Conservation (phyloP, 2,329 filamentous ascomycete species). For the Talaromyces islandicus region DNA sequence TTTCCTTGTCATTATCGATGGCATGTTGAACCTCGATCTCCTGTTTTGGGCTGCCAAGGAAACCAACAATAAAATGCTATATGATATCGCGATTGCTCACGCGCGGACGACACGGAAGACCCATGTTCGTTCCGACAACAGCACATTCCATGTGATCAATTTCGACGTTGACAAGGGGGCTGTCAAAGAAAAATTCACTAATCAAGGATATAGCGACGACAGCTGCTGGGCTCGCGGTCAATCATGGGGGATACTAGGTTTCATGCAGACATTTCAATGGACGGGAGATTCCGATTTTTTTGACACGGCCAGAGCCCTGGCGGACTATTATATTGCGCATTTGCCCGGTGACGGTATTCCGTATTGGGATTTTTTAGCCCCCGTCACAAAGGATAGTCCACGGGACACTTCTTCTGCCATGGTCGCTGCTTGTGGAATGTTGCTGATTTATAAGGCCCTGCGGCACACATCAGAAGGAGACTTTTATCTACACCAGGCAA, state of each 20-base stretch:
- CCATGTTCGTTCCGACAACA: constrained; percentile 31
- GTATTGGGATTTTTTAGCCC: not conserved
- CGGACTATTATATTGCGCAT: not conserved
- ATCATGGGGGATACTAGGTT: constrained; percentile 24
- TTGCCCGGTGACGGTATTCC: not conserved
- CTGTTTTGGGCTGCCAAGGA: constrained; percentile 33
- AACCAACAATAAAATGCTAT: constrained; percentile 18
- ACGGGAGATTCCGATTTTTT: constrained; percentile 18
- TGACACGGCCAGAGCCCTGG: not conserved
- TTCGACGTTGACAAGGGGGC: constrained; percentile 40
- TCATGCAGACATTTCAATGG: constrained; percentile 39
- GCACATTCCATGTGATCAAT: constrained; percentile 23
- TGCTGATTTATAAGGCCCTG: constrained; percentile 32
- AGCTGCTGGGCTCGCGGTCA: constrained; percentile 22
- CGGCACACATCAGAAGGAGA: too few relatives aligned
- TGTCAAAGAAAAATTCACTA: constrained; percentile 19
- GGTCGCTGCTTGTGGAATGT: constrained; percentile 37
- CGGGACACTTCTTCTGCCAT: constrained; percentile 39
- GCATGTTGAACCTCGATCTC: constrained; percentile 38
- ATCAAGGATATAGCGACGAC: constrained; percentile 19
- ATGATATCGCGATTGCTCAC: constrained; percentile 20
- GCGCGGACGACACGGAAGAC: constrained; percentile 34
- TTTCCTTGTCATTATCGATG: constrained; percentile 40
- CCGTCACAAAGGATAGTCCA: constrained; percentile 6
- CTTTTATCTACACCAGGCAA: not conserved